A percentile compares a stretch with the other conserved stretches of the same genome.
Evolutionary conservation across 129 eudicot species (phyloP).

Genomic region (Kitagawia praeruptora): DNA sequence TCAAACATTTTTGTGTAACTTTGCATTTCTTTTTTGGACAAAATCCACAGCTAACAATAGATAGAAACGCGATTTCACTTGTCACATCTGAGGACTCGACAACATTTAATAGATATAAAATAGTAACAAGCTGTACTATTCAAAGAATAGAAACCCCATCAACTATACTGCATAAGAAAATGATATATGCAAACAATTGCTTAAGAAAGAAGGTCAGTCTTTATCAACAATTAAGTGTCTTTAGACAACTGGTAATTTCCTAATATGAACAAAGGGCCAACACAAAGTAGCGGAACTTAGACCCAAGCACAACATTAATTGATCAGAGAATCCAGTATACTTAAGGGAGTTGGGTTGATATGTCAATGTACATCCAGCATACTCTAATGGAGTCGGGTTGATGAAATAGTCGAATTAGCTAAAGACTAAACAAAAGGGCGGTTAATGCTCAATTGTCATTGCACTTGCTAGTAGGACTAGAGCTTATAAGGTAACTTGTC

Average conservation of each 20-base stretch:
- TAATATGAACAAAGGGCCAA: background rate
- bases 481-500: background rate
- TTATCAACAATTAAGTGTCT: background rate
- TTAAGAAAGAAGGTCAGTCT: background rate
- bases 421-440: too few relatives aligned
- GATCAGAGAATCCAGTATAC: background rate
- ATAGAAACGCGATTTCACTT: background rate
- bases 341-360: background rate
- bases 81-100: background rate
- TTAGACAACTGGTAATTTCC: background rate
- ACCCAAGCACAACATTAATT: background rate
- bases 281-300: background rate
- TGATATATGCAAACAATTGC: background rate
- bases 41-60: background rate
- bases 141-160: background rate
- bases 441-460: background rate
- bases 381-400: background rate
- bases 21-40: background rate
- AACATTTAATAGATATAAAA: background rate
- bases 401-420: background rate
- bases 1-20: background rate
- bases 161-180: background rate
- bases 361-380: background rate
- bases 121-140: background rate
- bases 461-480: background rate